phyloP scores from a whole-genome alignment of 75 land plant species.

The Azolla pinnata region DNA sequence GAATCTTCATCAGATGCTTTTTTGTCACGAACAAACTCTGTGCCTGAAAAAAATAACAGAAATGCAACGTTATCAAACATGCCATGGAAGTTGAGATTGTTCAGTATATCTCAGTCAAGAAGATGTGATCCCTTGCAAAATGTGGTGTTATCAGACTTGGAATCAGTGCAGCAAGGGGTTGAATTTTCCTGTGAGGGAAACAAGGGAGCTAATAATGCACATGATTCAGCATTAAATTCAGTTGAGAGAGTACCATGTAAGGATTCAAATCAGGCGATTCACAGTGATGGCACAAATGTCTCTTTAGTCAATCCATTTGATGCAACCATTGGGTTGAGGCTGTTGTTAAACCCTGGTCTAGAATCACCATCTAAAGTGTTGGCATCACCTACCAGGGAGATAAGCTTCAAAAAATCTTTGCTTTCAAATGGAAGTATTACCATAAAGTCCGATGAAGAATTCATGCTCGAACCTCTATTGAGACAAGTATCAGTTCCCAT shows the following conservation, averaged over 20 bases:
- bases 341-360: background rate
- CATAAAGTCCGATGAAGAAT: background rate
- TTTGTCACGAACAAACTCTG: too few relatives aligned
- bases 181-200: background rate
- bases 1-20: too few relatives aligned
- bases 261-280: background rate
- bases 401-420: background rate
- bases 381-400: background rate
- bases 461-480: background rate
- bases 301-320: background rate
- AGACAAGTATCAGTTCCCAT: background rate
- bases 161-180: background rate
- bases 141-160: too few relatives aligned
- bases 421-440: background rate
- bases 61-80: too few relatives aligned
- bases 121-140: too few relatives aligned
- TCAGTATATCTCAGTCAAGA: background rate
- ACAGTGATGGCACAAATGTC: background rate
- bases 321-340: background rate
- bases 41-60: too few relatives aligned
- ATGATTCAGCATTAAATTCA: background rate
- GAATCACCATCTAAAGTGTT: background rate
- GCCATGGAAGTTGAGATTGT: constrained; percentile 1
- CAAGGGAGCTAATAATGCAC: background rate
- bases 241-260: background rate